Conservation (phyloP, 2,329 filamentous ascomycete species). For the Aspergillus cejpii region DNA sequence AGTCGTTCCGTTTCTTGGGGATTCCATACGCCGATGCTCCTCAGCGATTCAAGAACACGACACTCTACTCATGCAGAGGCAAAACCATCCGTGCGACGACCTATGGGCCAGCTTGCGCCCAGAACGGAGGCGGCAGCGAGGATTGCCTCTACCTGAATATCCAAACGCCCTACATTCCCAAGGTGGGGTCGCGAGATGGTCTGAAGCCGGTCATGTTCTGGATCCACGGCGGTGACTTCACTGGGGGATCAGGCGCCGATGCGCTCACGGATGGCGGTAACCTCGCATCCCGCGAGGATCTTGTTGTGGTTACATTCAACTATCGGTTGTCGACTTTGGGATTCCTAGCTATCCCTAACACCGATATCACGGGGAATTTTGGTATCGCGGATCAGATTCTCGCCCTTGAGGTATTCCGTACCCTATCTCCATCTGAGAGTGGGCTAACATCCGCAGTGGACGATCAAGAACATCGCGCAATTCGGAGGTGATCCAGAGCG, state of each 20-base stretch:
- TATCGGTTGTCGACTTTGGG: conserved; percentile 54
- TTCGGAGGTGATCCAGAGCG: conserved; percentile 45
- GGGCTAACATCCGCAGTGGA: conserved; percentile 34
- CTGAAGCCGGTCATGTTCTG: conserved; percentile 47
- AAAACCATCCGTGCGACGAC: conserved; percentile 44
- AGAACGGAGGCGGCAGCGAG: conserved; percentile 37
- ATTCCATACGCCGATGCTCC: conserved; percentile 42
- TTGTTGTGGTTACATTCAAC: conserved; percentile 54
- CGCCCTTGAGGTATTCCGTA: conserved; percentile 36
- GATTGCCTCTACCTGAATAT: conserved; percentile 48
- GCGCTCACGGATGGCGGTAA: conserved; percentile 47
- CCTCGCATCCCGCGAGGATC: conserved; percentile 52
- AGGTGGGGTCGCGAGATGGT: conserved; percentile 32
- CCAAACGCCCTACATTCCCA: conserved; percentile 43
- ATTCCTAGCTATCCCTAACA: conserved; percentile 52
- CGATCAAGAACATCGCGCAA: conserved; percentile 39
- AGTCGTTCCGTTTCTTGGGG: conserved; percentile 46
- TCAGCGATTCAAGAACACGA: conserved; percentile 43
- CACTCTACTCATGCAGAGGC: conserved; percentile 40
- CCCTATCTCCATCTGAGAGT: not conserved
- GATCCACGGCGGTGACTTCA: conserved; percentile 55
- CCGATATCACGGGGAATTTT: conserved; percentile 49
- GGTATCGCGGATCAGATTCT: conserved; percentile 48
- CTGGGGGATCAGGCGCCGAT: conserved; percentile 39
- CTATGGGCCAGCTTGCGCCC: conserved; percentile 45